Conservation (phyloP, 2,329 filamentous ascomycete genomes). For the Huntiella moniliformis region DNA sequence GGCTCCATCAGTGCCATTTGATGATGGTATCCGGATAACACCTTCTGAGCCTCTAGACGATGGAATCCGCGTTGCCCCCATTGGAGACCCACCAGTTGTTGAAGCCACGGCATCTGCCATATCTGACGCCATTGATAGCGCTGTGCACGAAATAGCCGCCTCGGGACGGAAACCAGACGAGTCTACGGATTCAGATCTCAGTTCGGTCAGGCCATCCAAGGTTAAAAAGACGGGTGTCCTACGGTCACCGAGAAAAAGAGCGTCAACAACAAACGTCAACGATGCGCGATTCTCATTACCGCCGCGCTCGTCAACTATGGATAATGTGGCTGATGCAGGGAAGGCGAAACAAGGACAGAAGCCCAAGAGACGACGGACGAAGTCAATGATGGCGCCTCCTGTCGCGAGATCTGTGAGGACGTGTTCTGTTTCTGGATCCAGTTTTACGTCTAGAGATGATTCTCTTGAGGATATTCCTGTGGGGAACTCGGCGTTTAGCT, state of each 20-base stretch:
- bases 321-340: background rate
- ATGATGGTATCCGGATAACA: slow-evolving; percentile 27
- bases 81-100: slow-evolving; percentile 13
- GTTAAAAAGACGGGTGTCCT: slow-evolving; percentile 4
- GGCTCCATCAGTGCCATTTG: slow-evolving; percentile 11
- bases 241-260: background rate
- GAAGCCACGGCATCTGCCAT: background rate
- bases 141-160: background rate
- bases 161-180: no score
- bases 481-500: slow-evolving; percentile 48
- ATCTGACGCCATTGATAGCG: background rate
- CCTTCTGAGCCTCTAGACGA: slow-evolving; percentile 20
- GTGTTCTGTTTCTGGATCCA: slow-evolving; percentile 16
- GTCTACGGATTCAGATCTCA: slow-evolving; percentile 1
- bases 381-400: slow-evolving; percentile 8
- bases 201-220: slow-evolving; percentile 2
- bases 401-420: slow-evolving; percentile 8
- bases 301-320: background rate
- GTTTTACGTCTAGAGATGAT: slow-evolving; percentile 17
- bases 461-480: slow-evolving; percentile 35
- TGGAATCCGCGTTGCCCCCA: slow-evolving; percentile 26
- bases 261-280: background rate
- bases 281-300: background rate
- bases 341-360: background rate
- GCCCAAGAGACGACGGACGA: slow-evolving; percentile 4